Evolutionary conservation across 352 stramenopile genomes (phyloP).

Genomic region (Phytophthora hybrid): DNA sequence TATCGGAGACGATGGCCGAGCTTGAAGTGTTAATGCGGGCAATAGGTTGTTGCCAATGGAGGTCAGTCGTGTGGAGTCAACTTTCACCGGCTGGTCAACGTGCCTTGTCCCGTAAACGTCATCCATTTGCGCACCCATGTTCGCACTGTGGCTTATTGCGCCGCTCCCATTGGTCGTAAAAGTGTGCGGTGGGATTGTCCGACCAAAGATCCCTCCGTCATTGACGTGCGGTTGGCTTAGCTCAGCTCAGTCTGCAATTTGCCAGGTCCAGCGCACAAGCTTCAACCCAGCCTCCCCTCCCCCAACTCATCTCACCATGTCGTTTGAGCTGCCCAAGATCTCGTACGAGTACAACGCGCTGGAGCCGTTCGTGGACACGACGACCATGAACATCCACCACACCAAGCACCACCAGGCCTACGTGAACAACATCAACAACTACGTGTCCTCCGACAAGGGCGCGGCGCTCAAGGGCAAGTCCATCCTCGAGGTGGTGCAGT

Average conservation of each 20-base stretch:
- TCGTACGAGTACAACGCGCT: constrained; percentile 89
- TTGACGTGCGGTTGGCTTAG: not conserved
- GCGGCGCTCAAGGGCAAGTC: constrained; percentile 77
- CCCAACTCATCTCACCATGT: constrained; percentile 48
- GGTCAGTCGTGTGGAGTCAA: constrained; percentile 11
- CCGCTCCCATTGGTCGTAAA: constrained; percentile 35
- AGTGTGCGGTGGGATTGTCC: constrained; percentile 36
- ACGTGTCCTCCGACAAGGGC: constrained; percentile 81
- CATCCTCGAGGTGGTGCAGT: constrained; percentile 82
- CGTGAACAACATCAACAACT: constrained; percentile 93
- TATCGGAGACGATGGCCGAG: not conserved
- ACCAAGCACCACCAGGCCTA: constrained; percentile 93
- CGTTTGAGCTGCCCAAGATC: constrained; percentile 84
- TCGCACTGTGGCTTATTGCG: not conserved
- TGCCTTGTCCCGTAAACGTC: not conserved
- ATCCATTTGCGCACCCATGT: not conserved
- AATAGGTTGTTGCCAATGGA: no score
- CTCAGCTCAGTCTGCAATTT: constrained; percentile 44
- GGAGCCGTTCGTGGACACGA: constrained; percentile 90
- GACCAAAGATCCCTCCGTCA: constrained; percentile 30
- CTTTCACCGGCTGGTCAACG: constrained; percentile 17
- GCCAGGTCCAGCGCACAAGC: constrained; percentile 37
- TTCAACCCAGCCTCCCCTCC: constrained; percentile 9
- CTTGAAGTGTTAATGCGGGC: not conserved
- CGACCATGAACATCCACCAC: constrained; percentile 94